These are phyloP conservation scores for Grosmannia huntii DNA, from an alignment of 2,329 filamentous ascomycete genomes.

Conservation along the genomic window DNA sequence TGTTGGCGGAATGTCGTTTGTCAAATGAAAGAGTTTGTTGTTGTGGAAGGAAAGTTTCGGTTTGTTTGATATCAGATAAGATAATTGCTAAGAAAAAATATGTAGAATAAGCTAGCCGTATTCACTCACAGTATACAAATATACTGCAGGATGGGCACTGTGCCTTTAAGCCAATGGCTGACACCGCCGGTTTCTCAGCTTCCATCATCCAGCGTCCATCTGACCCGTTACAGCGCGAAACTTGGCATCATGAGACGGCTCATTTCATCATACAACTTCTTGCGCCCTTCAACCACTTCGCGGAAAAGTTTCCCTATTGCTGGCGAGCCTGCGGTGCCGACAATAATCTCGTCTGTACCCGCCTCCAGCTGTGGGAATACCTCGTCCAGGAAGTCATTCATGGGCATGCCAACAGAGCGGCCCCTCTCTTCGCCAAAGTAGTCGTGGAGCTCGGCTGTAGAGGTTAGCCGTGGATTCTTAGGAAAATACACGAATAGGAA, in stretches of 20 bases:
- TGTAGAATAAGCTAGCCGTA: no score
- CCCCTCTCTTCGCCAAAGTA: constrained; percentile 13
- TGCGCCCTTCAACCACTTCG: background rate
- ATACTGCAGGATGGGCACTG: no score
- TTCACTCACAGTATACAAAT: no score
- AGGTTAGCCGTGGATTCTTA: background rate
- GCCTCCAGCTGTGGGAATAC: constrained; percentile 20
- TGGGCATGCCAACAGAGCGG: constrained; percentile 10
- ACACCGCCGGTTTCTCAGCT: no score
- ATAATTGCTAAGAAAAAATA: background rate
- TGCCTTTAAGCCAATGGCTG: no score
- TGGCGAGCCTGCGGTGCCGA: background rate
- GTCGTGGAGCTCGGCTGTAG: constrained; percentile 13
- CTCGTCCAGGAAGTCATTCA: constrained; percentile 22
- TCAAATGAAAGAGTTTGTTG: background rate
- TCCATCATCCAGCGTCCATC: no score
- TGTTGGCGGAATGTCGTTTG: background rate
- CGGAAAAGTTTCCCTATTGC: background rate
- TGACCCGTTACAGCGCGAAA: background rate
- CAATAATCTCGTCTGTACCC: constrained; percentile 18
- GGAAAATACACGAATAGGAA: background rate
- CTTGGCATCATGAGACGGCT: background rate
- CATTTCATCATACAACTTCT: background rate
- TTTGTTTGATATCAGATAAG: constrained; percentile 2
- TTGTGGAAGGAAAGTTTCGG: background rate